Base-by-base conservation (phyloP, 2,329 filamentous ascomycete genomes). In the Phialophora chinensis region DNA sequence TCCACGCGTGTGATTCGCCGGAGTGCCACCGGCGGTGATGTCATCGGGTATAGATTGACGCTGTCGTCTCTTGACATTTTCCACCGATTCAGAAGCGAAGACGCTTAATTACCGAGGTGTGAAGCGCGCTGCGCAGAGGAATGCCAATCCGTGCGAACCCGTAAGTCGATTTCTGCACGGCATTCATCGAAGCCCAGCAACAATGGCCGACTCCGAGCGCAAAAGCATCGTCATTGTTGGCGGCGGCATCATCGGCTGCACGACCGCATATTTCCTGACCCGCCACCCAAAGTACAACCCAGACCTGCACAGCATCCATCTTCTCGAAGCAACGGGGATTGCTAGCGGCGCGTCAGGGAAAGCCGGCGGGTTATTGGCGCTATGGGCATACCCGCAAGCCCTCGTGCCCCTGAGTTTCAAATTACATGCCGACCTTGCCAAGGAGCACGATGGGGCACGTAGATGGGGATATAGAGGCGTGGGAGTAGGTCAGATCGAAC, bases 321-420 rank as follows among this genome's bases (percentile, higher is more conserved):
- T 99, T 33, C 84, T 98, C 62, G 95, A 99, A 82, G 93, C 95
- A 0, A 88, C 88, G 2, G 85, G 88, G 53, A 89, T 98, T 70
- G 95, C 95, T 6, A 88, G 92, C n/a, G 94, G 91, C 27, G 94
- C 95, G 44, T 97, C 93, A 8, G 95, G 95, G 49, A 98, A 97
- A 80, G 94, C 95, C 0, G 95, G 95, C 17, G 95, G 95, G 0
- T 84, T 99, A 4, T 85, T 99, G 25, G 95, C 90, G 0, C 83
- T 93, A 17, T 98, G 94, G 93, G 95, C 94, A 0, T 97, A 97
- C 75, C 95, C 95, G 0, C 83, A 83, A 65, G 90, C 87, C 73
- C 87, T 98, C 47, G 94, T 97, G 0, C 91, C 91, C 0, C 82
- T 98, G 50, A 96, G 91, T 65, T 98, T 93, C 79, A 85, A 85